phyloP scores from a whole-genome alignment of 306 rosid species.

The Aeschynomene evenia region DNA sequence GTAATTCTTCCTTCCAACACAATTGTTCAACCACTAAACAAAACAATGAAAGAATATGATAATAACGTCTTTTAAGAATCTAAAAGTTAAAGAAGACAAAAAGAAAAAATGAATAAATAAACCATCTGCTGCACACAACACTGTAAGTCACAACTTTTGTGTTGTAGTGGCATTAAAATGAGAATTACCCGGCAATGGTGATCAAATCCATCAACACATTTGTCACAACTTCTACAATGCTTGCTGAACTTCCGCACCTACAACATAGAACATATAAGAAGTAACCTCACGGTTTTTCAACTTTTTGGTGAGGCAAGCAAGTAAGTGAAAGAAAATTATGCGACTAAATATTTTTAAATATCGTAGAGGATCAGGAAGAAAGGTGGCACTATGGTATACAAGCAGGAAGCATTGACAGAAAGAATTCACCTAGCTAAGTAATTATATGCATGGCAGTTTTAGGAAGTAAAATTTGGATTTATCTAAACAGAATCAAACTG shows the following conservation, averaged over 20 bases:
- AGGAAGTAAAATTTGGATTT: neutral
- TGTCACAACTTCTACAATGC: slow-evolving; percentile 85
- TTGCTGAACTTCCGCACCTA: slow-evolving; percentile 83
- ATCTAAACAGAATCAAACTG: slow-evolving; percentile 3
- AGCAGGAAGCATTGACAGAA: neutral
- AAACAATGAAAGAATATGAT: slow-evolving; percentile 21
- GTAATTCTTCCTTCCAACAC: slow-evolving; percentile 84
- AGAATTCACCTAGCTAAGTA: neutral
- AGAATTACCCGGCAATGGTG: slow-evolving; percentile 77
- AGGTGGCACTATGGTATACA: neutral
- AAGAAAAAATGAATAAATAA: neutral
- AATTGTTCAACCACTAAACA: slow-evolving; percentile 85
- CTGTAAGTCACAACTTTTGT: slow-evolving; percentile 16
- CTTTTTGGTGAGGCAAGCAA: slow-evolving; percentile 2
- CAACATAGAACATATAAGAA: slow-evolving; percentile 24
- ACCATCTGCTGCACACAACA: slow-evolving; percentile 11
- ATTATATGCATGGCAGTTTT: neutral
- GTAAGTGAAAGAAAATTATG: slow-evolving; percentile 20
- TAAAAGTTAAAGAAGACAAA: slow-evolving; percentile 19
- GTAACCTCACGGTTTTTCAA: slow-evolving; percentile 10
- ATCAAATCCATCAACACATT: slow-evolving; percentile 88
- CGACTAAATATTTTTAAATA: neutral
- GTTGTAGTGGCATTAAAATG: slow-evolving; percentile 1
- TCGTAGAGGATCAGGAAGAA: neutral
- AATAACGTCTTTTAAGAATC: slow-evolving; percentile 12